Evolutionary conservation across 2,329 filamentous ascomycete species (phyloP), one percentile per base, ranked within the genome.

Genomic region (Verticillium tricorpus): DNA sequence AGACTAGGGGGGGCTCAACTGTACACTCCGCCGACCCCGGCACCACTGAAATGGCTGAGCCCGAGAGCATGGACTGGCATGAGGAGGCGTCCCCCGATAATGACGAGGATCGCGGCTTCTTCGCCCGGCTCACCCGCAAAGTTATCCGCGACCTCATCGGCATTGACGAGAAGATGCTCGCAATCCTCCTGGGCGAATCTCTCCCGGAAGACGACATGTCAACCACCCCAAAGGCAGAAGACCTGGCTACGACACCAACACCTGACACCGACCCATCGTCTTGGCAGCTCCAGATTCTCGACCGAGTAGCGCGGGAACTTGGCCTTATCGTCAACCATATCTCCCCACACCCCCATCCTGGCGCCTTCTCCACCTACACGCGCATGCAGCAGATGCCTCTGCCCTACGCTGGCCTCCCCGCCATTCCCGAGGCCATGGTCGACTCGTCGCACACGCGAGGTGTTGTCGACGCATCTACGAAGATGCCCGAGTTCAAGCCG

Each of bases 91-190:
- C 70, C 8, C 71, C 74, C 2, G 73, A 75, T 1, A 76, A 78
- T 55, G 76, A 80, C 5, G 81, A 86, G 34, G 79, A 82, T 52
- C 88, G 92, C 66, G 88, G 90, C 1, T 85, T 96, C 67, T 92
- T 92, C 86, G 87, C 88, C 64, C 85, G 89, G 12, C 86, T 98
- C 58, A 96, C 94, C 2, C 86, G 90, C 62, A 92, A 89, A 69
- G 90, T 98, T 32, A 92, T 99, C 68, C 86, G 88, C 59, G 93
- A 97, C 71, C 78, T 99, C 54, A 90, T 98, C 72, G 94, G 94
- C 9, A 90, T 99, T 61, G 93, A 98, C 69, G 92, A 97, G 65
- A 85, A 86, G 58, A 80, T 95, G 22, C 82, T 99, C 9, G 91
- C 91, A 0, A 88, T 97, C 58, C 88, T 99, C 9, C 89, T 98